phyloP scores from a whole-genome alignment of 257 asterid genomes.

The Solanum bulbocastanum region DNA sequence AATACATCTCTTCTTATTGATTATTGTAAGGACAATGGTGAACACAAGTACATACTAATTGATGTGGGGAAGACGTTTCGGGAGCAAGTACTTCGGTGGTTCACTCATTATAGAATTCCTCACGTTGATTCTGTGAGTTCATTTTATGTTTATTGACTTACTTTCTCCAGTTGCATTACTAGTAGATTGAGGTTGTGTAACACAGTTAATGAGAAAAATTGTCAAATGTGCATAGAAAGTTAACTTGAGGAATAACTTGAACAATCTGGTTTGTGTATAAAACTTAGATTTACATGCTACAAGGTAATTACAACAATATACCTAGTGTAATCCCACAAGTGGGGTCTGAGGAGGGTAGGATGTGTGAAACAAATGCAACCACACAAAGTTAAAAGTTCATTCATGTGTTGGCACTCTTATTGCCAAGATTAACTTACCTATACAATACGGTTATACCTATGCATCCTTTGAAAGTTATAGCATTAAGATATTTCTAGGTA shows the following conservation, averaged over 20 bases:
- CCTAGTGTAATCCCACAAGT: background rate
- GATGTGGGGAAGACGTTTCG: conserved; percentile 95
- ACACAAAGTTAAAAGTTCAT: background rate
- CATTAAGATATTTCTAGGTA: background rate
- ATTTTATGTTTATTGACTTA: background rate
- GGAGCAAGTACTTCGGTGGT: conserved; percentile 98
- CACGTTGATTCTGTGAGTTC: conserved; percentile 87
- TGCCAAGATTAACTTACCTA: background rate
- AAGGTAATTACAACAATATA: background rate
- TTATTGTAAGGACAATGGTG: conserved; percentile 41
- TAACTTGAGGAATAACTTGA: background rate
- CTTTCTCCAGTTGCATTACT: background rate
- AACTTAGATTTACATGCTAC: background rate
- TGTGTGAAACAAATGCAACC: background rate
- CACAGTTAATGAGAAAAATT: background rate
- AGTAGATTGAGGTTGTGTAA: background rate
- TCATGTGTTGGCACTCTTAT: background rate
- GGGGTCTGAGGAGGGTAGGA: background rate
- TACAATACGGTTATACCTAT: background rate
- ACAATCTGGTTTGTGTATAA: background rate
- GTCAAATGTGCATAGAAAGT: background rate
- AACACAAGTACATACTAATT: conserved; percentile 74
- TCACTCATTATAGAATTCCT: conserved; percentile 67
- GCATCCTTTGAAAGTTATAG: background rate
- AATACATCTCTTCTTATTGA: conserved; percentile 93